Conservation (phyloP, 305 asterid genomes). For the Striga hermonthica region DNA sequence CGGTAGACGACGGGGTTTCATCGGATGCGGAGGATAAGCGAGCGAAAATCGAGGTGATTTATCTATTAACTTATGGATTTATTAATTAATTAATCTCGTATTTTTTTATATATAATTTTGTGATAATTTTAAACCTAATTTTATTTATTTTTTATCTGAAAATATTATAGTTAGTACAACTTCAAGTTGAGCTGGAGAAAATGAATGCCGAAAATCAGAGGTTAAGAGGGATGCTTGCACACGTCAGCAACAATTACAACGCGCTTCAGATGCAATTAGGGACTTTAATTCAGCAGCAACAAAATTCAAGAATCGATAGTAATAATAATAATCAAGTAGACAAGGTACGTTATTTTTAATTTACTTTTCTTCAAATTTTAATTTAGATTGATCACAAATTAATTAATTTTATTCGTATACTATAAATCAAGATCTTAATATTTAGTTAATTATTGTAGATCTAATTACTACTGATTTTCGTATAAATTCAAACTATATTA, state of each 20-base stretch:
- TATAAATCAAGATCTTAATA: too few relatives aligned
- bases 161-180: slow-evolving; percentile 32
- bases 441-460: too few relatives aligned
- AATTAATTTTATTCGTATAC: too few relatives aligned
- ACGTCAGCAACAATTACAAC: slow-evolving; percentile 48
- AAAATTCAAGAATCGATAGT: slow-evolving; percentile 7
- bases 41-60: slow-evolving; percentile 49
- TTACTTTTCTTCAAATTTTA: too few relatives aligned
- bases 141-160: background rate
- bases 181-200: slow-evolving; percentile 36
- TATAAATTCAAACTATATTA: background rate
- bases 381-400: too few relatives aligned
- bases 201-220: slow-evolving; percentile 47
- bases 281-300: slow-evolving; percentile 41
- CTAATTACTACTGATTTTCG: too few relatives aligned
- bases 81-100: background rate
- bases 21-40: slow-evolving; percentile 42
- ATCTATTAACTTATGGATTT: background rate
- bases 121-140: background rate
- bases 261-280: slow-evolving; percentile 48
- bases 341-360: background rate
- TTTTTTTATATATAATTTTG: background rate
- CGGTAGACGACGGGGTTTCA: slow-evolving; percentile 51
- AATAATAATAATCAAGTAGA: background rate
- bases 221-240: slow-evolving; percentile 41